phyloP scores from a whole-genome alignment of 495 filamentous ascomycete species.

The Penicillium lagena region DNA sequence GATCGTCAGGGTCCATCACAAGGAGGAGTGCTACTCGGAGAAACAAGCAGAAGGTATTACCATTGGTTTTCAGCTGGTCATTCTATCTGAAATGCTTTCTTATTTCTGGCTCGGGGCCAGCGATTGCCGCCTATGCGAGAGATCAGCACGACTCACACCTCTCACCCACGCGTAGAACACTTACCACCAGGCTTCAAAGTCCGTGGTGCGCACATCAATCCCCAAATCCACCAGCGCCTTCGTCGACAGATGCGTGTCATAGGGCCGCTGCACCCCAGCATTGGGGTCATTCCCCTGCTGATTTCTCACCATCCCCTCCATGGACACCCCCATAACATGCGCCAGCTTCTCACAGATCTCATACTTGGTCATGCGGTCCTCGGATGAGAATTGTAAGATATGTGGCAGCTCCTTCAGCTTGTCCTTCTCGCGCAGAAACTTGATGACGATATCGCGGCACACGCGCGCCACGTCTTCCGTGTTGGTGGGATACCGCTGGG shows the following conservation, averaged over 20 bases:
- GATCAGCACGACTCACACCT: no score
- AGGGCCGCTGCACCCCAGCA: conserved; percentile 70
- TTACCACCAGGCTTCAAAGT: conserved; percentile 84
- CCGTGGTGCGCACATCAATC: conserved; percentile 66
- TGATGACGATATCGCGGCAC: conserved; percentile 59
- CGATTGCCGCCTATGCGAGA: no score
- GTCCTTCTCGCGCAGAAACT: conserved; percentile 50
- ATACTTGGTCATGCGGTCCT: conserved; percentile 86
- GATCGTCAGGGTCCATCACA: no score
- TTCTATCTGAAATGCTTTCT: no score
- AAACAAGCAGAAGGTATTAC: no score
- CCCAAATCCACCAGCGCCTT: conserved; percentile 67
- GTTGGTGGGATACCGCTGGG: conserved; percentile 75
- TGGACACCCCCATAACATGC: conserved; percentile 70
- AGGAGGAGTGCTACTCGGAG: no score
- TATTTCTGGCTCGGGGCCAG: no score
- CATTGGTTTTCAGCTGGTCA: no score
- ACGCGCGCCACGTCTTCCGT: conserved; percentile 88
- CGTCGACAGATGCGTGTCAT: conserved; percentile 84
- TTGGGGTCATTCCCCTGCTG: conserved; percentile 71
- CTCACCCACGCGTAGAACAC: conserved; percentile 16
- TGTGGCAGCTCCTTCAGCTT: conserved; percentile 49
- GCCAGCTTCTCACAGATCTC: conserved; percentile 78
- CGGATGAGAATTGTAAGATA: conserved; percentile 81
- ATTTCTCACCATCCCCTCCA: conserved; percentile 65